Base-by-base conservation (phyloP, 2,329 filamentous ascomycete genomes). In the Talaromyces sp. region DNA sequence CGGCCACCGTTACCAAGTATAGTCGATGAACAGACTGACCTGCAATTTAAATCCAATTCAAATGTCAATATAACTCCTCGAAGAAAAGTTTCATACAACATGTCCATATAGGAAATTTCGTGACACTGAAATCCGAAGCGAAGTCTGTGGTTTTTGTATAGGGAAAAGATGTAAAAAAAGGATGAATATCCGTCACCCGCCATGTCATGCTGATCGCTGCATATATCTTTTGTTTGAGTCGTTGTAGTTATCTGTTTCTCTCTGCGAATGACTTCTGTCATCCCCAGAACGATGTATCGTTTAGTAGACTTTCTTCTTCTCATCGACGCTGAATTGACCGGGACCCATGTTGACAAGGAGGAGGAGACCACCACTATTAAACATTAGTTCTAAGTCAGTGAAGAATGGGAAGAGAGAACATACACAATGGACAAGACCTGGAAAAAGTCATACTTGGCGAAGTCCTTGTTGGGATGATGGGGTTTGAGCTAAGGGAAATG, bases 281-380 rank as follows among this genome's bases (percentile, higher is more conserved):
- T 27, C 19, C 27, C 10, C 3, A 1, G 7, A 10, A 11, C 10
- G 33, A 31, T 14, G 19, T n/a, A 62, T 22, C 3, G 13, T 19
- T 64, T 86, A 99, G 83, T 99, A 99, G 72, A 99, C 95, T 87
- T 99, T 99, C 89, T 99, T 99, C 91, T 99, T 99, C 88, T 99
- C 95, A 81, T 99, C 95, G 79, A 98, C 94, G 78, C 91, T 96
- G 85, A 98, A 91, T 80, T 97, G 93, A 69, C 95, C 95, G 10
- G 95, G 95, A 67, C 95, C 95, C 87, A 95, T 97, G 87, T 99
- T 99, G 82, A 98, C 93, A 70, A 99, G 87, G 70, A 99, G 89
- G 65, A 99, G 86, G 65, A 99, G 91, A 78, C 95, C 95, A 69
- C 95, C 95, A 70, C 86, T 87, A 67, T 35, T 60, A 16, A 50